Base-by-base conservation (phyloP, 768 basidiomycete genomes). In the Favolaschia claudopus region DNA sequence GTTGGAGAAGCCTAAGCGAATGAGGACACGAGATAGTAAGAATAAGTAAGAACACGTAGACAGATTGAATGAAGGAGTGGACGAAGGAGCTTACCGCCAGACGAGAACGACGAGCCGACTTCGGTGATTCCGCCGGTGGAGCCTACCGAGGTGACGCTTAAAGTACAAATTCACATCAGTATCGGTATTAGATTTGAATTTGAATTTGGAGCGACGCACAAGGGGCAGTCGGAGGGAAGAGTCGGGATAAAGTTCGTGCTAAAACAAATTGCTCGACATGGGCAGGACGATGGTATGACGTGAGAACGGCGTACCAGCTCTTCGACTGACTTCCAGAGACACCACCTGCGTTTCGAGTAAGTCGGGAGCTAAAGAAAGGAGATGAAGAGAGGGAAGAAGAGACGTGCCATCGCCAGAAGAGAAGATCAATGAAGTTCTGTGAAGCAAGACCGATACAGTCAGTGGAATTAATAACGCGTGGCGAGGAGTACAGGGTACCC, bases 1-100 rank as follows among this genome's bases (percentile, higher is more conserved):
- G 57, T 80, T 74, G 64, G 79, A 80, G 69, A 84, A 84, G 8
- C 83, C 82, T 46, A 17, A 7, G 14, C 13, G 14, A 7, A 40
- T 40, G 5, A 13, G 36, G 17, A 27, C 15, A 14, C 10, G 14
- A 43, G 19, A 9, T n/a, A n/a, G n/a, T n/a, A n/a, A n/a, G n/a
- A n/a, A n/a, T n/a, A n/a, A n/a, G n/a, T n/a, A n/a, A n/a, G n/a
- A n/a, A n/a, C n/a, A n/a, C n/a, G n/a, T n/a, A n/a, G n/a, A n/a
- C n/a, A n/a, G n/a, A n/a, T n/a, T n/a, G n/a, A n/a, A n/a, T n/a
- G n/a, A n/a, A n/a, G n/a, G n/a, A n/a, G n/a, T n/a, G n/a, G n/a
- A n/a, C n/a, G n/a, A n/a, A n/a, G n/a, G n/a, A 5, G 65, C 62
- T 27, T 76, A 28, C 76, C 76, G 20, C 83, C 83, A 0, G 79